A percentile compares a stretch with the other conserved stretches of the same genome.
Evolutionary conservation across 352 stramenopile genomes (phyloP).

Genomic region (Pythium diclinum): DNA sequence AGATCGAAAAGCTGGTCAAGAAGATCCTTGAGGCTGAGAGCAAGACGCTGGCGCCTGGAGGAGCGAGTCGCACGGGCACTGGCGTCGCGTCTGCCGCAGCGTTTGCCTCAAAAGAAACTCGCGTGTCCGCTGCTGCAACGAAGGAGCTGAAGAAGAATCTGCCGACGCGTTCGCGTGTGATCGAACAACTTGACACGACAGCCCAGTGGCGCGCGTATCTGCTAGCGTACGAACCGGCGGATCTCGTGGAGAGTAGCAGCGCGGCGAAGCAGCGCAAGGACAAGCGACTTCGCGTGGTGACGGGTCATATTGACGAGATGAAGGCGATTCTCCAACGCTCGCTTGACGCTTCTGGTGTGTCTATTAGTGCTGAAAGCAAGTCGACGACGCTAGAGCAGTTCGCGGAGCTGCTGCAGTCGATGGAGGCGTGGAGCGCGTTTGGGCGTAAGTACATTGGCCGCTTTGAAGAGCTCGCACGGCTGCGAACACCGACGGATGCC

Average conservation of each 20-base stretch:
- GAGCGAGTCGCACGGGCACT: conserved; percentile 38
- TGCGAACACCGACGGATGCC: conserved; percentile 18
- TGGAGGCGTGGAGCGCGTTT: conserved; percentile 21
- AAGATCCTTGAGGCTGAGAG: conserved; percentile 45
- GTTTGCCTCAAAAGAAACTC: conserved; percentile 29
- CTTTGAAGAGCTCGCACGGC: conserved; percentile 15
- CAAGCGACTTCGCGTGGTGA: conserved; percentile 24
- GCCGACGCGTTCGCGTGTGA: conserved; percentile 29
- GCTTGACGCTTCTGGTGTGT: background rate
- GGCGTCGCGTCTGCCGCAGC: conserved; percentile 35
- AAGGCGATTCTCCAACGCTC: conserved; percentile 1
- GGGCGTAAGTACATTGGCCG: conserved; percentile 11
- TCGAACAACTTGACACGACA: conserved; percentile 20
- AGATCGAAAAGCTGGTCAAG: conserved; percentile 38
- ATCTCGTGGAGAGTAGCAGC: conserved; percentile 7
- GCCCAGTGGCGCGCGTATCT: conserved; percentile 40
- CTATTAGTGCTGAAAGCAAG: background rate
- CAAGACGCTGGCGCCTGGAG: conserved; percentile 32
- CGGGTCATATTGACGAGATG: conserved; percentile 25
- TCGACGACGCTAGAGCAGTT: conserved; percentile 3
- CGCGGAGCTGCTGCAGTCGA: conserved; percentile 11
- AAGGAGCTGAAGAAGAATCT: conserved; percentile 55
- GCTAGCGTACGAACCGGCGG: conserved; percentile 33
- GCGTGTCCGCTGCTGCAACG: conserved; percentile 50
- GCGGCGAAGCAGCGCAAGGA: conserved; percentile 27